Base-by-base conservation (phyloP, 2,329 filamentous ascomycete species). In the Fulvia fulva region DNA sequence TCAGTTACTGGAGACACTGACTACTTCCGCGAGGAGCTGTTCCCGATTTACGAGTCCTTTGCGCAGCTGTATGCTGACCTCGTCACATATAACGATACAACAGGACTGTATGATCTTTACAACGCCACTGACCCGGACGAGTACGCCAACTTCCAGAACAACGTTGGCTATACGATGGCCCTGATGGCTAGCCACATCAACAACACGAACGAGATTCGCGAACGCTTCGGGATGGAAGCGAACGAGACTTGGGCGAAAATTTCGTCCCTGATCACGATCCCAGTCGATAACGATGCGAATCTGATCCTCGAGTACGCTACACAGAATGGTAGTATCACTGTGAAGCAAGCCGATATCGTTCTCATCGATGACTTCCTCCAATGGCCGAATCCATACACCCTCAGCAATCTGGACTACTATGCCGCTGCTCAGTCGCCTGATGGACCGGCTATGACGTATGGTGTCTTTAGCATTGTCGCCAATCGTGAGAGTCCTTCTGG, bases 61-160 rank as follows among this genome's bases (percentile, higher is more conserved):
- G 85, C 86, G 0, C 80, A 81, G 1, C 79, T 88, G 58, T 87
- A 83, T 63, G 77, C 80, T 0, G 78, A 89, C 59, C 61, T 88
- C 0, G 71, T 89, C 1, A 76, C 80, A 46, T 84, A 76, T 63
- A 88, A 89, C 64, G 78, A 80, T 16, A 81, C 81, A 0, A 76
- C 74, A 3, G 80, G 78, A 67, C 76, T 76, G 1, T 77, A 82
- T 52, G 67, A 75, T 58, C 74, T 78, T 45, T 81, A 74, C 14
- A 88, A 90, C 62, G 86, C 88, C 73, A 90, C 88, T 0, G 88
- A 91, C 71, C 88, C 88, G 1, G 83, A 85, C 74, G 87, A 89
- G 68, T 89, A 87, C 65, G 86, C 87, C 8, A 88, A 89, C 64
- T 69, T 69, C 55, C 76, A 87, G 53, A 81, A 88, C 64, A 87